Base-by-base conservation (phyloP, 345 rosid species). In the Moricandia arvensis region DNA sequence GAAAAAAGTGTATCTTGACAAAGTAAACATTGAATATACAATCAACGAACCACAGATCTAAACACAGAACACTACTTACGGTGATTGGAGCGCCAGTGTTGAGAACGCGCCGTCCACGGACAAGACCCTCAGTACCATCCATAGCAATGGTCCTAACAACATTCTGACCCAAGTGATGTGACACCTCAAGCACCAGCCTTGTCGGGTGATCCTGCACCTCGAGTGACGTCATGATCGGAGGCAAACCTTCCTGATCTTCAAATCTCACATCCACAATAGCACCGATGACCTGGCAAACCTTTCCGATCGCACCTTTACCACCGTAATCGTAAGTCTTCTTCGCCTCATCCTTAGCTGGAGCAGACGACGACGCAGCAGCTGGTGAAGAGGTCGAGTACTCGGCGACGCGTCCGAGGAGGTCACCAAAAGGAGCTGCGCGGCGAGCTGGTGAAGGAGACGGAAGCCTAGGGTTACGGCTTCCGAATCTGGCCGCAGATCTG, bases 181-280 rank as follows among this genome's bases (percentile, higher is more conserved):
- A 91, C 60, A 95, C 99, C 83, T 95, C 99, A 15, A 95, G 90
- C 6, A 95, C 99, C 41, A 95, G 18, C 24, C 99, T 82, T 3
- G 89, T 79, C 53, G 95, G 84, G 61, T 89, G 68, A 58, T 85
- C 92, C 71, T 75, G 79, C 35, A 95, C 97, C 86, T 95, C 99
- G 13, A 95, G 89, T n/a, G 99, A 93, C 9, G 99, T 95, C 88
- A 92, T 78, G 75, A 95, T 95, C 73, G 99, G 99, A 35, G 99
- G 99, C 71, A 95, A 74, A 0, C 99, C 99, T 59, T 92, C 99
- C 77, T 78, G 81, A 67, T 72, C 77, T 1, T 89, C 84, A 63
- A 92, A 95, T 59, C 96, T 82, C 2, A 95, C 99, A 82, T 95
- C 99, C 3, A 90, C 97, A 21, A 95, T 97, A 63, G 97, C 99